Conservation (phyloP, 148 eudicot species). For the Camellia lanceoleosa region DNA sequence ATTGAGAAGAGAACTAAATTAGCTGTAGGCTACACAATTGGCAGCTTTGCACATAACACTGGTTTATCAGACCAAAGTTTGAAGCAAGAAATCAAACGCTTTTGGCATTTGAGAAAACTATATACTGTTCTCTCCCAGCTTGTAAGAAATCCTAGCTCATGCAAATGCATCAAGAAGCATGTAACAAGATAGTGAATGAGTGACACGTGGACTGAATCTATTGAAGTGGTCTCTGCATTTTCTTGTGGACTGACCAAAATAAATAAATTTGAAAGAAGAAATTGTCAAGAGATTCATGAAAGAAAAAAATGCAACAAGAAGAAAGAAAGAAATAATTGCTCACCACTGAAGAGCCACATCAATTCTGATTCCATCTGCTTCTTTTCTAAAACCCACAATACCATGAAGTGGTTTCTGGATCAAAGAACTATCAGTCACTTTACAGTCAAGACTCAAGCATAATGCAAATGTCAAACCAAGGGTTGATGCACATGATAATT, state of each 20-base stretch:
- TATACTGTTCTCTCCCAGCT: not conserved
- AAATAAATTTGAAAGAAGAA: not conserved
- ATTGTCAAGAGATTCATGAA: not conserved
- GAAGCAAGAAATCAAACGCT: not conserved
- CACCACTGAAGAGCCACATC: constrained; percentile 92
- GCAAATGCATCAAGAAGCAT: not conserved
- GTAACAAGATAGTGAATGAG: not conserved
- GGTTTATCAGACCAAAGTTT: too few relatives aligned
- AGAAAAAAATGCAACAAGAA: not conserved
- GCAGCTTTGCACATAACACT: not conserved
- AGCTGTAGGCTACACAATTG: not conserved
- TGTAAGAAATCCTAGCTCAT: not conserved
- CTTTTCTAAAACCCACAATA: constrained; percentile 66
- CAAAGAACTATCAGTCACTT: constrained; percentile 25
- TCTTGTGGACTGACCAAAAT: not conserved
- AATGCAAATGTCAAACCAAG: not conserved
- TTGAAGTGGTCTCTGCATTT: not conserved
- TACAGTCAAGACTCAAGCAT: constrained; percentile 14
- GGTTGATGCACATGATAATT: not conserved
- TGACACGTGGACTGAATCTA: not conserved
- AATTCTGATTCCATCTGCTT: constrained; percentile 64
- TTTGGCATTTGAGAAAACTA: not conserved
- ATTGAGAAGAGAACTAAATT: constrained; percentile 6
- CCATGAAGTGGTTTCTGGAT: constrained; percentile 87
- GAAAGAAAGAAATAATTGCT: constrained; percentile 11